Conservation (phyloP, 176 grass and related monocot species). For the Musa troglodytarum region DNA sequence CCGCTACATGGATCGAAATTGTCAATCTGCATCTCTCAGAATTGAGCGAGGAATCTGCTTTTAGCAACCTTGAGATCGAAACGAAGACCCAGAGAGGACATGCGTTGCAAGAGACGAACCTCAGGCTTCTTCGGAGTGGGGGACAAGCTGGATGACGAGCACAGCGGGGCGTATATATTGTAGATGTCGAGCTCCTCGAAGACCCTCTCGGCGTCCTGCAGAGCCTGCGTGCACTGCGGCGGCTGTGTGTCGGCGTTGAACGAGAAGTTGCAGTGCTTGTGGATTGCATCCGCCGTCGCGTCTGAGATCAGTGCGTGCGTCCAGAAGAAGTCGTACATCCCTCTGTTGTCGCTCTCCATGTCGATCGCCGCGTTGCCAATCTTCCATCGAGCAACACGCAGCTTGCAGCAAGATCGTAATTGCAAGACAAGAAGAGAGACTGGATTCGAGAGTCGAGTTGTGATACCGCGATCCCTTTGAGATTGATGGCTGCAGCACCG, state of each 20-base stretch:
- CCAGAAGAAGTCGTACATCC: slow-evolving; percentile 81
- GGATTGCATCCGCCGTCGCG: slow-evolving; percentile 33
- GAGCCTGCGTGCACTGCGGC: slow-evolving; percentile 22
- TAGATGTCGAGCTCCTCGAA: slow-evolving; percentile 54
- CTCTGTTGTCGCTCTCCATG: slow-evolving; percentile 36
- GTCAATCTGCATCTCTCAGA: slow-evolving; percentile 36
- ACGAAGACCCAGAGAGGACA: no score
- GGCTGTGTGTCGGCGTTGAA: background rate
- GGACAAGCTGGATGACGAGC: slow-evolving; percentile 24
- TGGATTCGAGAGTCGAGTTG: background rate
- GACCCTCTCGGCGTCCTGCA: background rate
- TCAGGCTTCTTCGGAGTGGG: slow-evolving; percentile 29
- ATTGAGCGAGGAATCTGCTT: background rate
- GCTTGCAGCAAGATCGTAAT: no score
- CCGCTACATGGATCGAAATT: slow-evolving; percentile 69
- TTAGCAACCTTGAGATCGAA: no score
- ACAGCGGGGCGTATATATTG: slow-evolving; percentile 83
- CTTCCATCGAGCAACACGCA: slow-evolving; percentile 10
- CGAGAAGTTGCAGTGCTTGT: slow-evolving; percentile 59
- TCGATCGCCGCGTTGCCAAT: slow-evolving; percentile 90
- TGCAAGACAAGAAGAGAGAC: background rate
- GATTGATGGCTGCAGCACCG: slow-evolving; percentile 32
- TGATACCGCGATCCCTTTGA: slow-evolving; percentile 77
- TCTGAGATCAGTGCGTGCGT: slow-evolving; percentile 88
- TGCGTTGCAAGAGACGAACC: slow-evolving; percentile 24